Evolutionary conservation across 306 rosid genomes (phyloP), one percentile per base, ranked within the genome.

Genomic region (Rubus parviflorus): DNA sequence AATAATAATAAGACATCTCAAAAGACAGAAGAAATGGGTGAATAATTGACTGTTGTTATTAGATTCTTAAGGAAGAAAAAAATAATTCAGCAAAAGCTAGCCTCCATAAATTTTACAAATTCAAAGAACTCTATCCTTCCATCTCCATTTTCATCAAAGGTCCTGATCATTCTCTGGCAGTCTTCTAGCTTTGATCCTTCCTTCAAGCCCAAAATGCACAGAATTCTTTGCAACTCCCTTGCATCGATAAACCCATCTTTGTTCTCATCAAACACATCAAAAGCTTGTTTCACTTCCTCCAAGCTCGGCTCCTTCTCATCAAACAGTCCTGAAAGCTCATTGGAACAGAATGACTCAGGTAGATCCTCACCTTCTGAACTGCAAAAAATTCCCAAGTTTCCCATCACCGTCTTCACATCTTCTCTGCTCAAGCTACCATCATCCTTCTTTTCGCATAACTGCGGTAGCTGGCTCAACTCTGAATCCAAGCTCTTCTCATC

Each of bases 261-360:
- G 81, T 92, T 95, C 82, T 74, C 77, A 86, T 95, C 98, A 82
- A 88, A 92, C 58, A 92, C 95, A 79, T 92, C 88, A 76, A 95
- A 95, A 79, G 97, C 96, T 72, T 88, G 86, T 78, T 92, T 95
- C 79, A 95, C 79, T 80, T 95, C 98, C 75, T 83, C 92, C 70
- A 92, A 64, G 75, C 97, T 90, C 6, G 98, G 98, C 70, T 95
- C 97, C 42, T 81, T 77, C 72, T 92, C 98, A 16, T 92, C 91
- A 87, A 95, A 92, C 86, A 92, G 72, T 43, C 43, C 85, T 52
- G 87, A 82, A 65, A 88, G 52, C 56, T 88, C 90, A 60, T 75
- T 67, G 52, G 82, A 73, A 69, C 79, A 68, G 75, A 86, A 78
- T n/a, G 54, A 77, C 23, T 76, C 83, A 0, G 72, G 75, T 57